Evolutionary conservation across 1,284 basidiomycete species (phyloP).

Genomic region (Marasmius oreades): DNA sequence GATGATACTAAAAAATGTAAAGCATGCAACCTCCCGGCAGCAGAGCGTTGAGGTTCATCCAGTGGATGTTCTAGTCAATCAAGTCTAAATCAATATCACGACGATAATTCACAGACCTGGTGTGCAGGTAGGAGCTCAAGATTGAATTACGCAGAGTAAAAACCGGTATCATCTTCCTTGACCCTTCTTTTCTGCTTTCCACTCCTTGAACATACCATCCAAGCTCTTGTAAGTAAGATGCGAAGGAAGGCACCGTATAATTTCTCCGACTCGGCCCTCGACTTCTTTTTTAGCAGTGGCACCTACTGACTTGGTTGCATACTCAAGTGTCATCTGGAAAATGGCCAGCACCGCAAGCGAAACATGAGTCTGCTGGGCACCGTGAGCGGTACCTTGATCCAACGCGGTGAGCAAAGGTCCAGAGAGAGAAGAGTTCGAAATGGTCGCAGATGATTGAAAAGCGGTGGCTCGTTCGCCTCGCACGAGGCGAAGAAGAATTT

Average conservation of each 20-base stretch:
- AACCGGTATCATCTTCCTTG: conserved; percentile 24
- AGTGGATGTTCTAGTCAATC: too few species aligned
- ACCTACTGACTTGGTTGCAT: conserved; percentile 67
- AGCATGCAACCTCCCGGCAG: too few species aligned
- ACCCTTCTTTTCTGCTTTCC: conserved; percentile 78
- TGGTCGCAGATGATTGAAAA: conserved; percentile 52
- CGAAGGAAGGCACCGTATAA: conserved; percentile 82
- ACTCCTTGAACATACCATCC: conserved; percentile 92
- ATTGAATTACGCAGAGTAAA: too few species aligned
- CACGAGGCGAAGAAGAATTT: conserved; percentile 86
- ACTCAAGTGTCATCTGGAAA: conserved; percentile 81
- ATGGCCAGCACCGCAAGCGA: conserved; percentile 89
- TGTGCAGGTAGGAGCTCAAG: too few species aligned
- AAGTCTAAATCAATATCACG: too few species aligned
- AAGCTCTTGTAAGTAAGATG: conserved; percentile 85
- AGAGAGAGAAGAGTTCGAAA: conserved; percentile 56
- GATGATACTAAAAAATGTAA: too few species aligned
- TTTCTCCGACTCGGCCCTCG: conserved; percentile 81
- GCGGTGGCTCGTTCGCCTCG: conserved; percentile 82
- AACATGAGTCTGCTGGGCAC: conserved; percentile 88
- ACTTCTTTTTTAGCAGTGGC: conserved; percentile 67
- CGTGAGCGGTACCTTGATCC: conserved; percentile 72
- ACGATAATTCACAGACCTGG: too few species aligned
- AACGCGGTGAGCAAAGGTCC: conserved; percentile 68
- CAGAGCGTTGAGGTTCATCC: too few species aligned